Base-by-base conservation (phyloP, 1,139 yeast species). In the Taiozyma sp. region DNA sequence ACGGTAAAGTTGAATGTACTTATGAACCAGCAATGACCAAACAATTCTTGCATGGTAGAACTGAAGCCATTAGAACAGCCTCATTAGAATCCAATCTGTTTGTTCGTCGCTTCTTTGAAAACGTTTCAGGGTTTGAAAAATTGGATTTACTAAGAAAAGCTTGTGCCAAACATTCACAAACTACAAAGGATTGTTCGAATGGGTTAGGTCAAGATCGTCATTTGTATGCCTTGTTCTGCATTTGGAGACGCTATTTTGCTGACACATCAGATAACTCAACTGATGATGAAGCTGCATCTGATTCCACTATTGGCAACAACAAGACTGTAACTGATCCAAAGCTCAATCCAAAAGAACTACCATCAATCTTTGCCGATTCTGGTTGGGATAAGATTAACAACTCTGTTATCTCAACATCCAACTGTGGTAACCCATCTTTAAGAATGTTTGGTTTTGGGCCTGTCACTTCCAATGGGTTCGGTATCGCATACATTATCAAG, bases 11-110 rank as follows among this genome's bases (percentile, higher is more conserved):
- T 43, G 97, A 89, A 66, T 88, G 95, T 60, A 88, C 96, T 14
- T 90, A 90, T 67, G 97, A 90, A 69, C 97, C 97, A 3, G 96
- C 96, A 13, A 90, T 90, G 97, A 90, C 97, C 2, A 90, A 90
- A 67, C 75, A 75, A 53, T 90, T 83, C 64, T 77, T 84, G 57
- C 96, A 90, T 65, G 97, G 97, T 16, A 78, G 97, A 65, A 90
- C 97, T 0, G 97, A 90, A 68, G 96, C 97, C 5, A 82, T 90
- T 49, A 76, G 97, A 60, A 79, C 95, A 0, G 97, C 89, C 2
- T 82, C 95, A 13, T 76, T 79, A 56, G 90, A 88, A 63, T 86
- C 95, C 2, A 87, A 86, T 63, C 75, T 79, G 47, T 90, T 88
- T 71, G 96, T 88, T 29, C 80, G 96, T 54, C 86, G 88, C 60